Base-by-base conservation (phyloP, 2,329 filamentous ascomycete genomes). In the Chalaropsis ovoidea region DNA sequence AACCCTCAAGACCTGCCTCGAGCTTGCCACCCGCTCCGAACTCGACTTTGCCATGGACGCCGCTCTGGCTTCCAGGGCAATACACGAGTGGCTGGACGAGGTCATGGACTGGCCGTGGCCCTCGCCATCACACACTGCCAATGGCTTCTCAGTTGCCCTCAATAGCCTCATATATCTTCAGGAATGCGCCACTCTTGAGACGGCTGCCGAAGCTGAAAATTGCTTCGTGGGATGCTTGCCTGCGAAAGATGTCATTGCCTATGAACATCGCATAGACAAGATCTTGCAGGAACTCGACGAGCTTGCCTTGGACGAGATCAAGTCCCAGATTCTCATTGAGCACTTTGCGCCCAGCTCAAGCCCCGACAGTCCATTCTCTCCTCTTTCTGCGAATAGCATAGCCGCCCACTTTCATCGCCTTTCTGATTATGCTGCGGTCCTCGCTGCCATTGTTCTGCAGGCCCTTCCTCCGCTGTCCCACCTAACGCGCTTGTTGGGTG, bases 391-490 rank as follows among this genome's bases (percentile, higher is more conserved):
- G 1, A 58, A 39, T 24, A 58, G 39, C 47, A 27, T 49, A 11
- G 43, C 31, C n/a, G 10, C 49, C 22, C 49, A 62, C 2, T 47
- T 52, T 8, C 62, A 65, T 39, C 47, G 47, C 2, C 56, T 67
- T 19, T 56, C 66, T 2, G 66, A 60, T 24, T 62, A 64, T 35
- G 92, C 90, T 8, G 90, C 93, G 27, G 82, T 97, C 60, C 83
- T 97, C 66, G 96, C 94, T 0, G 89, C 92, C 35, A 95, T 93
- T 42, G 88, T 96, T 19, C 77, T 99, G n/a, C 89, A 94, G 72
- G 85, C 90, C 2, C 80, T 99, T 22, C 94, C 94, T 0, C 86
- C 88, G 67, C 77, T 96, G 52, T 87, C 90, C 10, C 86, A 82
- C 65, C 76, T 99, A 24, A 85, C 84, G 65, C 81, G 82, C 8